Base-by-base conservation (phyloP, 148 eudicot genomes). In the Rhododendron ovatum region DNA sequence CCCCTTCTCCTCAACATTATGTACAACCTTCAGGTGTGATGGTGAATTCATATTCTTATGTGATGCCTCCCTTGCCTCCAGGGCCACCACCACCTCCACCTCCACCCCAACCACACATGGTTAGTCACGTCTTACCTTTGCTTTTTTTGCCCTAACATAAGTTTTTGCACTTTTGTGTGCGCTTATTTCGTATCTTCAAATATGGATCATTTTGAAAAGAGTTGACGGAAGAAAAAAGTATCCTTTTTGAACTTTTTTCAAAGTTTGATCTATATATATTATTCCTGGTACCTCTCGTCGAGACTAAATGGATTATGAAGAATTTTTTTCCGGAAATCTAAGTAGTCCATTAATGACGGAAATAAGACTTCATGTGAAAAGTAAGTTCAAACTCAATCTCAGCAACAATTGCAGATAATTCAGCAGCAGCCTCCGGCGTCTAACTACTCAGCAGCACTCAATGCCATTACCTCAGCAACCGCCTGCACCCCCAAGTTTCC, bases 401-500 rank as follows among this genome's bases (percentile, higher is more conserved):
- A 92, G 84, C 90, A 88, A 51, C 91, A 89, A 57, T 18, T 90
- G 84, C 92, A 91, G 90, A 89, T 93, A 86, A 84, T 85, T 81
- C 94, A 91, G 65, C 91, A 88, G 82, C 84, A 88, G 83, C 82
- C 24, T 20, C 20, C 86, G 30, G 78, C 88, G 13, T n/a, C 33
- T 75, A 47, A 59, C 89, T 53, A 74, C 87, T 80, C 96, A 89
- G 53, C 90, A 90, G 85, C 93, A 90, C 28, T 74, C 88, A 8
- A 75, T 90, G 86, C 61, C 80, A 74, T 24, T 91, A 84, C 89
- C 90, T 85, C 94, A 89, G 88, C 96, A 89, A 86, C 92, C 91
- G 0, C 94, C 91, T 22, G 88, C 73, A 0, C 90, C 97, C 20
- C 97, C 99, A 20, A 88, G 93, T 88, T 96, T 93, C 83, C 93